Evolutionary conservation across 345 rosid genomes (phyloP).

Genomic region (Linum lewisii): DNA sequence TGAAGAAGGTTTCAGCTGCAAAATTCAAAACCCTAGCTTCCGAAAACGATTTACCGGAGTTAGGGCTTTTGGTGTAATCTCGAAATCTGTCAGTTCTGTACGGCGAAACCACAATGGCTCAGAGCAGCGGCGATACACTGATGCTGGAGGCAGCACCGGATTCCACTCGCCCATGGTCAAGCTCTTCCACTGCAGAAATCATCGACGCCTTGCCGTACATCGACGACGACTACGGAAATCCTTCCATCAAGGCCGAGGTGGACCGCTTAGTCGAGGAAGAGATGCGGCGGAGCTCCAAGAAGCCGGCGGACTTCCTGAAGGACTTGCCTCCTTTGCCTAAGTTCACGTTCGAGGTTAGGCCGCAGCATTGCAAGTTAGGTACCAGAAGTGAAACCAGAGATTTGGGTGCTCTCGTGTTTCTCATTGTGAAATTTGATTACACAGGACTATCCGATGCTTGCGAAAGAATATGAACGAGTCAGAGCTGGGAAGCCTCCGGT

Average conservation of each 20-base stretch:
- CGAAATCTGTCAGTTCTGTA: neutral
- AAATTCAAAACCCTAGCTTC: no score
- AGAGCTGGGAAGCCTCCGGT: constrained; percentile 87
- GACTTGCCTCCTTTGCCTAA: constrained; percentile 66
- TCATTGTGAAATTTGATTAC: constrained; percentile 16
- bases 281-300: constrained; percentile 88
- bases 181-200: constrained; percentile 48
- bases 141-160: constrained; percentile 79
- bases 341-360: constrained; percentile 55
- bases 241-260: constrained; percentile 65
- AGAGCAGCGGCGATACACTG: constrained; percentile 42
- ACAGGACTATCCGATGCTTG: constrained; percentile 77
- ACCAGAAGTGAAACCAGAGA: no score
- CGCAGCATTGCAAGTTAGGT: neutral
- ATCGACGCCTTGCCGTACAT: constrained; percentile 94
- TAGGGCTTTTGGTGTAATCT: no score
- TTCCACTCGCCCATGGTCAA: constrained; percentile 53
- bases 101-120: constrained; percentile 12
- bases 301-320: constrained; percentile 79
- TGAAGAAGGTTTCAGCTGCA: no score
- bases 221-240: constrained; percentile 81
- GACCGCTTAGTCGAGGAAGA: constrained; percentile 89
- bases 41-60: no score
- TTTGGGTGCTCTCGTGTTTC: neutral
- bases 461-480: constrained; percentile 87